Evolutionary conservation across 1,139 yeast genomes (phyloP), one percentile per base, ranked within the genome.

Genomic region (Petasospora fabianii): DNA sequence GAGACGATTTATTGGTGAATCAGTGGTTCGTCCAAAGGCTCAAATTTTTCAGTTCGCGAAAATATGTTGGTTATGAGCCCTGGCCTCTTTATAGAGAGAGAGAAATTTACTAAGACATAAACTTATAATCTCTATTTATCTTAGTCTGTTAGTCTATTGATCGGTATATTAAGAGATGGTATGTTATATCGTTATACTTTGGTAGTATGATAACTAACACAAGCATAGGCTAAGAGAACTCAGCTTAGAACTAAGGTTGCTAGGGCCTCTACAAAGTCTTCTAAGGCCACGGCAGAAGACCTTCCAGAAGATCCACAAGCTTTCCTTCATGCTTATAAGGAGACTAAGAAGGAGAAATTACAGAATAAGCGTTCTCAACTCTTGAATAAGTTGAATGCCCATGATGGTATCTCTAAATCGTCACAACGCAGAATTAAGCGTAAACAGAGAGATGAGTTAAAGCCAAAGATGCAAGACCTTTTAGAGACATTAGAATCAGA

Each of bases 391-490:
- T 46, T 68, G 46, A 39, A 60, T 36, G 34, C 64, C 56, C 56
- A 60, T 58, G 50, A 53, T 53, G 59, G 62, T n/a, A 68, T 82
- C 26, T 77, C 85, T 24, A 83, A 82, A 55, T 78, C 86, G 3
- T 67, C 86, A 1, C 50, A 72, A 10, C 69, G 87, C 54, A 73
- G 90, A 61, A 70, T 83, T 44, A 82, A 80, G 56, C 70, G 86
- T 47, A 79, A 77, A 55, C 68, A 71, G 35, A 74, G 71, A 53
- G 82, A 80, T 46, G 75, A 79, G 49, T 65, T 84, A 46, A 73
- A 73, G 48, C 86, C 90, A 6, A 73, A 78, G 53, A 71, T 84
- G 75, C 68, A 72, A 39, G 92, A 83, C 47, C 62, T 83, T 34
- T 65, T 79, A 39, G 65, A 65, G 28, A 75, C 74, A 28, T 64